Percentiles rank a stretch among this genome's conserved stretches.
Evolutionary conservation across 805 yeast genomes (phyloP).

Genomic region (Candida dajiaensis): DNA sequence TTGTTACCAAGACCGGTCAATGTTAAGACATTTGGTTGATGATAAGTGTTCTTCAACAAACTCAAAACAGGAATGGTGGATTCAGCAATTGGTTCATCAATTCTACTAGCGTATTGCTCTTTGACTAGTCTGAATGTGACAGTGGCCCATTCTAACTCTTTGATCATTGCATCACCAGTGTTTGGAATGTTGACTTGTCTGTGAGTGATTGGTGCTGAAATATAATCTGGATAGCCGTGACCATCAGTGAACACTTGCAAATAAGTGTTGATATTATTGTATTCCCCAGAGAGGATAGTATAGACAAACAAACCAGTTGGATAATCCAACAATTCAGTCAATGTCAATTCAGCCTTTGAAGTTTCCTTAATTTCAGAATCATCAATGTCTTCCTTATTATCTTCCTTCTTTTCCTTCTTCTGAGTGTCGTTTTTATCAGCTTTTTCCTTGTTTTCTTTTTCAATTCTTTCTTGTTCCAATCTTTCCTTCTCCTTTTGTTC

Average conservation of each 20-base stretch:
- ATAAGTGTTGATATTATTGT: constrained; percentile 50
- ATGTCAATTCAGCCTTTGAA: constrained; percentile 43
- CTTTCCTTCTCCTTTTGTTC: constrained; percentile 36
- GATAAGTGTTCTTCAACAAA: constrained; percentile 59
- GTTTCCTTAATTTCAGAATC: constrained; percentile 30
- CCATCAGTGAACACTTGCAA: constrained; percentile 77
- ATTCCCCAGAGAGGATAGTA: constrained; percentile 54
- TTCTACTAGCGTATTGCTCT: constrained; percentile 46
- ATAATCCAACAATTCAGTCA: constrained; percentile 51
- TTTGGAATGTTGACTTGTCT: constrained; percentile 33
- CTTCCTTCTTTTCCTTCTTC: constrained; percentile 26
- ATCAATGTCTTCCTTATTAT: constrained; percentile 30
- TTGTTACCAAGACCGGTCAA: constrained; percentile 48
- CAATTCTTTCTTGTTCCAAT: constrained; percentile 12
- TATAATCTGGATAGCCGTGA: constrained; percentile 58
- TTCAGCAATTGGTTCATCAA: constrained; percentile 55
- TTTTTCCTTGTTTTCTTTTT: constrained; percentile 31
- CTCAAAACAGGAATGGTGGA: constrained; percentile 60
- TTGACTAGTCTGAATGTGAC: constrained; percentile 57
- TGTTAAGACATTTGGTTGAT: constrained; percentile 50
- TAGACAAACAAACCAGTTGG: constrained; percentile 74
- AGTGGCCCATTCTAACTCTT: constrained; percentile 71
- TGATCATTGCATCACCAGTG: constrained; percentile 70
- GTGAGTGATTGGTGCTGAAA: constrained; percentile 42
- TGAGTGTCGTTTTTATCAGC: constrained; percentile 22